Conservation (phyloP, 768 basidiomycete genomes). For the Inosperma sp. region DNA sequence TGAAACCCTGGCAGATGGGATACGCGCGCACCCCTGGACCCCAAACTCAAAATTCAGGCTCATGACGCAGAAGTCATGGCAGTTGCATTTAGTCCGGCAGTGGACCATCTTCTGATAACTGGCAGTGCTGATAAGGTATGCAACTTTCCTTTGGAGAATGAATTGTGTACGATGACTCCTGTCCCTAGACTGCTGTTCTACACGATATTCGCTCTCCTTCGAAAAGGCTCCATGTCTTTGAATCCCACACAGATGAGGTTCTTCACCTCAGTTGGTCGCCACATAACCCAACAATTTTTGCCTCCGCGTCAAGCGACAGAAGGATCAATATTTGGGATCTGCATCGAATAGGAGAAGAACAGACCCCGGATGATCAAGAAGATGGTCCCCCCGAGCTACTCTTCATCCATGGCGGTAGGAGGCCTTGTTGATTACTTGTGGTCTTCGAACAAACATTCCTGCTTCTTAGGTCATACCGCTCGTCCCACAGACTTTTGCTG, state of each 20-base stretch:
- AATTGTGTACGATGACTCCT: background rate
- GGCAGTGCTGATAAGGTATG: constrained; percentile 90
- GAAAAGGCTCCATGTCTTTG: constrained; percentile 83
- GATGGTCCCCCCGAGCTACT: constrained; percentile 96
- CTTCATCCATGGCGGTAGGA: constrained; percentile 90
- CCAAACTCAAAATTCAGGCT: constrained; percentile 70
- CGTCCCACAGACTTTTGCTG: constrained; percentile 93
- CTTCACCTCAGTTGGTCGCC: constrained; percentile 95
- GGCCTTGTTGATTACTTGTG: constrained; percentile 13
- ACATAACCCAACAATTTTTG: constrained; percentile 86
- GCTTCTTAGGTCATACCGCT: constrained; percentile 69
- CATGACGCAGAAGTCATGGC: constrained; percentile 90
- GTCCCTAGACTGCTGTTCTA: constrained; percentile 69
- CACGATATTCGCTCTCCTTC: constrained; percentile 80
- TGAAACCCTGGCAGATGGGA: constrained; percentile 69
- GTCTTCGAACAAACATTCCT: constrained; percentile 5
- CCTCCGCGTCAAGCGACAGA: constrained; percentile 90
- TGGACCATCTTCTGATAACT: constrained; percentile 76
- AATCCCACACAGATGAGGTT: constrained; percentile 92
- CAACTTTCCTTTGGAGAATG: background rate
- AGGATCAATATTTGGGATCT: constrained; percentile 96
- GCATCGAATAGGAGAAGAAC: constrained; percentile 86
- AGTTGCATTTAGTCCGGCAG: constrained; percentile 84
- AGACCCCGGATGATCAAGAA: constrained; percentile 96
- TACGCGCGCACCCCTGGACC: constrained; percentile 66